These are phyloP conservation scores for Termitomyces sp. DNA, from an alignment of 768 basidiomycete genomes.

Conservation along the genomic window DNA sequence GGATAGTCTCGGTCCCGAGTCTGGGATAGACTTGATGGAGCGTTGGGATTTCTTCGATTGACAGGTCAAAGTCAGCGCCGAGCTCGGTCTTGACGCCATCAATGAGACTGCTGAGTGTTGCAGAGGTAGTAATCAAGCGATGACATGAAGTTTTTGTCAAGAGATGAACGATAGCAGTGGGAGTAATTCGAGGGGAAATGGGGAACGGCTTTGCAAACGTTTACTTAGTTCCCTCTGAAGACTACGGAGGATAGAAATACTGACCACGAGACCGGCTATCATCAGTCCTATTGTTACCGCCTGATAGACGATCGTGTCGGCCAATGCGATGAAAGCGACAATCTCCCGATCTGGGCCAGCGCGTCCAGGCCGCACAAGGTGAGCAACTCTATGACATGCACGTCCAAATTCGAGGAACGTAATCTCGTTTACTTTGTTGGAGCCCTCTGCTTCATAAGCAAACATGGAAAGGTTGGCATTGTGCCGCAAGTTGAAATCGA, in stretches of 20 bases:
- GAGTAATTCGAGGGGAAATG: conserved; percentile 24
- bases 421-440: conserved; percentile 17
- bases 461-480: conserved; percentile 15
- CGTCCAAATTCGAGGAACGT: too few relatives aligned
- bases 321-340: too few relatives aligned
- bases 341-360: conserved; percentile 16
- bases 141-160: conserved; percentile 24
- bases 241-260: neutral
- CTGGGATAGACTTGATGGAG: conserved; percentile 7
- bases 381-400: too few relatives aligned
- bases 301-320: conserved; percentile 27
- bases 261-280: too few relatives aligned
- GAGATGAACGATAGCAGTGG: conserved; percentile 20
- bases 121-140: conserved; percentile 25
- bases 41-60: conserved; percentile 11
- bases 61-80: conserved; percentile 7
- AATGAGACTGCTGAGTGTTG: conserved; percentile 17
- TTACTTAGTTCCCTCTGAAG: neutral
- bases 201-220: conserved; percentile 20
- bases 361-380: conserved; percentile 22
- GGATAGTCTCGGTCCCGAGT: too few relatives aligned
- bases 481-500: conserved; percentile 17
- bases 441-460: conserved; percentile 12
- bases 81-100: conserved; percentile 15
- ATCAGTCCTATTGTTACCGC: conserved; percentile 27